These are phyloP conservation scores for Podosphaera xanthii DNA, from an alignment of 2,329 filamentous ascomycete genomes.

Conservation along the genomic window DNA sequence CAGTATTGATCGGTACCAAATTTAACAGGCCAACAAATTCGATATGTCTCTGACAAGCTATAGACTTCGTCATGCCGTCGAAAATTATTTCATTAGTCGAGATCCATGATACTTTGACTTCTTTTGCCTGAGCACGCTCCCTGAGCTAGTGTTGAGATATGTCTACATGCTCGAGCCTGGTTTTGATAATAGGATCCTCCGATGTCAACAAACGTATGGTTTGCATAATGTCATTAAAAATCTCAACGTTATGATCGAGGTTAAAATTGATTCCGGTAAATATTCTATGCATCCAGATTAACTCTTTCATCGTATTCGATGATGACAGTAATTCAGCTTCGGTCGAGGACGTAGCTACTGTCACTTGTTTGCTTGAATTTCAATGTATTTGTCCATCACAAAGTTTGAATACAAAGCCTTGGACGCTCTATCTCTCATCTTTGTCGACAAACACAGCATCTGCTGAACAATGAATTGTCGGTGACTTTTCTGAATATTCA, in stretches of 20 bases:
- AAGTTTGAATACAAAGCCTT: too few species aligned
- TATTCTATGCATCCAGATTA: too few species aligned
- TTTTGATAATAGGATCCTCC: background rate
- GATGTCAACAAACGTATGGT: background rate
- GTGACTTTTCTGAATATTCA: too few species aligned
- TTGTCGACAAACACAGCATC: too few species aligned
- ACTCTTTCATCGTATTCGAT: too few species aligned
- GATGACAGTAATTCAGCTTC: too few species aligned
- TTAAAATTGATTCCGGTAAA: too few species aligned
- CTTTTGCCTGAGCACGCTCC: background rate
- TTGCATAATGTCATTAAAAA: background rate
- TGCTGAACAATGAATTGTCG: too few species aligned
- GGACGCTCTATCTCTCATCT: too few species aligned
- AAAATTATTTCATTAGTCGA: background rate
- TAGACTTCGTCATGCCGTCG: background rate
- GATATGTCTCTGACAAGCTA: background rate
- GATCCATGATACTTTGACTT: background rate
- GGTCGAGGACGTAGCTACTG: too few species aligned
- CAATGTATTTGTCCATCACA: too few species aligned
- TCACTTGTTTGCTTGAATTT: background rate
- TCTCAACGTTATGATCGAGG: background rate
- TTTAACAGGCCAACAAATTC: too few species aligned
- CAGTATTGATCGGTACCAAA: background rate
- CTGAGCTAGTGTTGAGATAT: background rate
- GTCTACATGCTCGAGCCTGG: background rate